Base-by-base conservation (phyloP, 495 filamentous ascomycete genomes). In the Penicillium tannophilum region DNA sequence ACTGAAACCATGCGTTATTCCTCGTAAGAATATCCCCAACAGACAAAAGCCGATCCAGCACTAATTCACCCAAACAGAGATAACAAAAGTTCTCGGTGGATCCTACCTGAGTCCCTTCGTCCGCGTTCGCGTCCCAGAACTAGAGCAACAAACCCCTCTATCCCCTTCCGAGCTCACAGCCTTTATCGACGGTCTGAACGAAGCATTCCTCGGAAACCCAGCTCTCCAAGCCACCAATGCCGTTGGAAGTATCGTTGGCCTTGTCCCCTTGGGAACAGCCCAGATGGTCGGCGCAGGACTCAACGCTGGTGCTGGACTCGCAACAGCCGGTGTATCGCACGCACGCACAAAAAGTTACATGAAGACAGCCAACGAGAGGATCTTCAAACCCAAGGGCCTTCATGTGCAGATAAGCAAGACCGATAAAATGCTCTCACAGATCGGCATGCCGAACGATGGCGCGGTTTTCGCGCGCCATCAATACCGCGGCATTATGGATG, bases 61-160 rank as follows among this genome's bases (percentile, higher is more conserved):
- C 41, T 39, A 43, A 43, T 11, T 3, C 39, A 31, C 9, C 24
- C 3, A 12, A 24, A 24, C 4, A 67, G 67, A 70, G 58, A 63
- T 60, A 31, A 57, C 62, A 12, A 60, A 60, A 31, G 58, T 60
- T 26, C 46, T 61, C 49, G 58, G 62, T 33, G 67, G 61, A 14
- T 42, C 52, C 8, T 52, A 62, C 60, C 54, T 65, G 55, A 66
- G 64, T 20, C 67, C 67, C 35, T 70, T 70, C 43, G 48, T 59
- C 14, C 67, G 67, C 45, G 47, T 56, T 46, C 59, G 60, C 48
- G 48, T 49, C 1, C 60, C 60, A 17, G 58, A 54, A 24, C 58
- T 65, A 9, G 54, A 56, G 23, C 16, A 47, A 26, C 30, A 52
- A 36, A 50, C 36, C 30, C 26, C 26, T 0, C 52, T 70, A 46